Evolutionary conservation across 2,329 filamentous ascomycete species (phyloP).

Genomic region (Stemphylium beticola): DNA sequence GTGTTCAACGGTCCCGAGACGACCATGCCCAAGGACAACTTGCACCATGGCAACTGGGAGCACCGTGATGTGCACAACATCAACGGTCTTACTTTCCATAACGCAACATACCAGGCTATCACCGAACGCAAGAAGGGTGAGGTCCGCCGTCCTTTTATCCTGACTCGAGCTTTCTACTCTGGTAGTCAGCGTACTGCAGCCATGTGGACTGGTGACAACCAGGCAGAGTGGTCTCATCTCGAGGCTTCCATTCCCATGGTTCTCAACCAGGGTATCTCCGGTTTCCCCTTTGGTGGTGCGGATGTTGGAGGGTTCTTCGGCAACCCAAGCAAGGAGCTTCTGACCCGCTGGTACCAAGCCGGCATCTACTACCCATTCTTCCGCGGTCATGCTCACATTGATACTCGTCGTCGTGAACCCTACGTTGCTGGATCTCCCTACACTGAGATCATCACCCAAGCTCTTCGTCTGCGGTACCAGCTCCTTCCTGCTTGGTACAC

Average conservation of each 20-base stretch:
- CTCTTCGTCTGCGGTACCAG: slow-evolving; percentile 85
- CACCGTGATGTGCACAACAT: slow-evolving; percentile 96
- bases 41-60: slow-evolving; percentile 91
- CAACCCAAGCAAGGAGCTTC: slow-evolving; percentile 89
- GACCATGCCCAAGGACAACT: slow-evolving; percentile 98
- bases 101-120: slow-evolving; percentile 87
- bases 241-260: slow-evolving; percentile 93
- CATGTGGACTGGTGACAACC: slow-evolving; percentile 99
- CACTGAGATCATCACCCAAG: slow-evolving; percentile 82
- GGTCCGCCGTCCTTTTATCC: slow-evolving; percentile 82
- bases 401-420: slow-evolving; percentile 90
- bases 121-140: slow-evolving; percentile 86
- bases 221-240: slow-evolving; percentile 89
- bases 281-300: slow-evolving; percentile 91
- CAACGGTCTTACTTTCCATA: slow-evolving; percentile 93
- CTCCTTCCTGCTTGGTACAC: slow-evolving; percentile 96
- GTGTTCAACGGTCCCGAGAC: slow-evolving; percentile 99
- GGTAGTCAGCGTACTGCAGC: slow-evolving; percentile 89
- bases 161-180: slow-evolving; percentile 91
- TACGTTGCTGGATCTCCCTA: slow-evolving; percentile 88
- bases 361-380: slow-evolving; percentile 98
- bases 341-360: slow-evolving; percentile 94
- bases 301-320: slow-evolving; percentile 99
- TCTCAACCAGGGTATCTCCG: slow-evolving; percentile 87
- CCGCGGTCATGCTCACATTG: slow-evolving; percentile 95